phyloP scores from a whole-genome alignment of 2,329 filamentous ascomycete genomes.

The Cytospora piceae region DNA sequence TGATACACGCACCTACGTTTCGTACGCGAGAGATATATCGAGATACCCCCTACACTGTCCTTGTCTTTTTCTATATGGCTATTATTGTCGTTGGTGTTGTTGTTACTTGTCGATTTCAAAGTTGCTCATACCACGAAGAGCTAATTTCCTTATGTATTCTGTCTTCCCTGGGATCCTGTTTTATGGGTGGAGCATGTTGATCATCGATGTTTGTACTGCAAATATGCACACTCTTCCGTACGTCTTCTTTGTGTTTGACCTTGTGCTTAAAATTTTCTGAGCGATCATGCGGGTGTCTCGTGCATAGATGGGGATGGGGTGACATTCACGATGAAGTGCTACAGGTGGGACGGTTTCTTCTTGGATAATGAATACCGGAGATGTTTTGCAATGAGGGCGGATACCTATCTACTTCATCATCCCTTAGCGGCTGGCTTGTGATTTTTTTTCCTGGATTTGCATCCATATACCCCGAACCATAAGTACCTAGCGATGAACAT shows the following conservation, averaged over 20 bases:
- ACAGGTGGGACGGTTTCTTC: not conserved
- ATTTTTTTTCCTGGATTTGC: not conserved
- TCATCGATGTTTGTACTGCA: not conserved
- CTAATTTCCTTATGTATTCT: slow-evolving; percentile 18
- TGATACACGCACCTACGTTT: slow-evolving; percentile 30
- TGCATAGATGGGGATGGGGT: not conserved
- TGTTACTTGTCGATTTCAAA: not conserved
- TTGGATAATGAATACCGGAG: not conserved
- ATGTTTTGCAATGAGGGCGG: not conserved
- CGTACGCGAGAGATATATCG: slow-evolving; percentile 32
- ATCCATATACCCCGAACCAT: not conserved
- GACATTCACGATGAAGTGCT: not conserved
- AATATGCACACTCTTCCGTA: not conserved
- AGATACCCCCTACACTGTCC: slow-evolving; percentile 28
- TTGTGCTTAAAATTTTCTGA: not conserved
- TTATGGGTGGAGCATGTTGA: not conserved
- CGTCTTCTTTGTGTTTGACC: not conserved
- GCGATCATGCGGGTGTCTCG: not conserved
- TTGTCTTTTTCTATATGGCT: slow-evolving; percentile 8
- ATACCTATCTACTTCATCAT: not conserved
- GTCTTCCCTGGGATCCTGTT: not conserved
- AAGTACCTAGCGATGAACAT: not conserved
- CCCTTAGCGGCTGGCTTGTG: not conserved
- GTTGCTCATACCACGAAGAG: slow-evolving; percentile 17
- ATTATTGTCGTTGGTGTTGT: slow-evolving; percentile 6